Base-by-base conservation (phyloP, 163 green algal species). In the Scenedesmus sp. region DNA sequence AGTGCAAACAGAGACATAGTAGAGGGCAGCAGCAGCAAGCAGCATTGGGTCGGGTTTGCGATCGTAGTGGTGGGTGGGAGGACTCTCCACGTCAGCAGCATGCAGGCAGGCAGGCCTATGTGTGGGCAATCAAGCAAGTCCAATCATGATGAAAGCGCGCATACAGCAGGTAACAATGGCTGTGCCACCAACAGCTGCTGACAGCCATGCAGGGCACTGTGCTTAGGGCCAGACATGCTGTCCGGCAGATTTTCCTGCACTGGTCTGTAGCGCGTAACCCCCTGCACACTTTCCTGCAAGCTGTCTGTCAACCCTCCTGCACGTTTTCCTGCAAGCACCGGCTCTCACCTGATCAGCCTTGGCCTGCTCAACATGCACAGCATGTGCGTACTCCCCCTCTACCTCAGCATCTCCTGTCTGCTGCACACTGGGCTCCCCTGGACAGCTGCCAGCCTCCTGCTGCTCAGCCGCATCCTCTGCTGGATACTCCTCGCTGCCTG, bases 341-440 rank as follows among this genome's bases (percentile, higher is more conserved):
- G 15, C 2, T 49, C 73, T n/a, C 37, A 46, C 35, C 35, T 46
- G 35, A 37, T 76, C 65, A 76, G 65, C 65, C 73, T 82, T 46
- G 18, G 73, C 73, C 35, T 10, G 35, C 73, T 83, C 85, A 2
- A 22, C 86, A 30, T 81, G 53, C n/a, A 85, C 86, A 79, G 86
- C 73, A 83, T 43, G 61, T 30, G 43, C 85, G 33, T 90, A 68
- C 44, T 78, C 70, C 46, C 84, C 46, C 35, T 61, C 72, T 4
- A 78, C 33, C 44, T 86, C 80, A 12, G 26, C n/a, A 13, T 56
- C 80, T 2, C 18, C 26, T 46, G 51, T 24, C 70, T 90, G 85
- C 85, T 51, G 85, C 30, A 76, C 65, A 40, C 65, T 76, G 2
- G 24, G 7, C 65, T 76, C 65, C 16, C 35, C 80, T 49, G 73